A percentile compares a stretch with the other conserved stretches of the same genome.
These are phyloP conservation scores for Phialocephala subalpina DNA, from an alignment of 2,329 filamentous ascomycete species.

Conservation along the genomic window DNA sequence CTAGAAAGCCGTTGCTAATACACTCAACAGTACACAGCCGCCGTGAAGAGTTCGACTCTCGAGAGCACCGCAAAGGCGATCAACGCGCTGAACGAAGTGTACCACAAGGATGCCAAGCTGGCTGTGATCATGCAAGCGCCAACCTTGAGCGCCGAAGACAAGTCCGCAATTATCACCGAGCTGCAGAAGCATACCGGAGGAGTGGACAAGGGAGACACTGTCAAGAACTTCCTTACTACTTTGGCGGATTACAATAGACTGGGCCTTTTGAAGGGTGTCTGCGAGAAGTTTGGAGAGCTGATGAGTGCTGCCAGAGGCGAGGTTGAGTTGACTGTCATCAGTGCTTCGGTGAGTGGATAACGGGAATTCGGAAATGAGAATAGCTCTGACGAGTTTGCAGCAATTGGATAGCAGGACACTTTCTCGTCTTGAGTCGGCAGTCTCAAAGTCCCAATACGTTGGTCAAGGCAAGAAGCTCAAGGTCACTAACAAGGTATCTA, in stretches of 20 bases:
- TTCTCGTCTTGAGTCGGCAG: conserved; percentile 83
- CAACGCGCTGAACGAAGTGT: conserved; percentile 71
- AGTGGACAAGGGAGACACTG: conserved; percentile 75
- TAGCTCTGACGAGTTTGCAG: conserved; percentile 51
- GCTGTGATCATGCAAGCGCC: conserved; percentile 78
- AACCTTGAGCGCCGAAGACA: conserved; percentile 80
- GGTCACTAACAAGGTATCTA: conserved; percentile 83
- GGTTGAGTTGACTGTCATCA: conserved; percentile 91
- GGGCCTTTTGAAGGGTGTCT: conserved; percentile 80
- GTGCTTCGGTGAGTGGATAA: conserved; percentile 75
- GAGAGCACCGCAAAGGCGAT: conserved; percentile 87
- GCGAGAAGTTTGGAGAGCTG: conserved; percentile 85
- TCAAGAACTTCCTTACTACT: conserved; percentile 93
- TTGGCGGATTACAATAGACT: conserved; percentile 98
- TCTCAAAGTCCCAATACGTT: conserved; percentile 89
- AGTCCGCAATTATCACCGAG: conserved; percentile 85
- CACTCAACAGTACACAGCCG: conserved; percentile 85
- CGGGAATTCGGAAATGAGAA: background rate
- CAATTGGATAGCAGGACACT: conserved; percentile 89
- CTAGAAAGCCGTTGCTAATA: conserved; percentile 24
- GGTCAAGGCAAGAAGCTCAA: conserved; percentile 97
- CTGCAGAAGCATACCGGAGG: conserved; percentile 82
- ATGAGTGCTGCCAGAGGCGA: conserved; percentile 92
- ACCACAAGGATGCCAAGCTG: conserved; percentile 88
- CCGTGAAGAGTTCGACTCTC: conserved; percentile 85